Evolutionary conservation across 495 filamentous ascomycete genomes (phyloP), one percentile per base, ranked within the genome.

Genomic region (Aspergillus sclerotiicarbonarius): DNA sequence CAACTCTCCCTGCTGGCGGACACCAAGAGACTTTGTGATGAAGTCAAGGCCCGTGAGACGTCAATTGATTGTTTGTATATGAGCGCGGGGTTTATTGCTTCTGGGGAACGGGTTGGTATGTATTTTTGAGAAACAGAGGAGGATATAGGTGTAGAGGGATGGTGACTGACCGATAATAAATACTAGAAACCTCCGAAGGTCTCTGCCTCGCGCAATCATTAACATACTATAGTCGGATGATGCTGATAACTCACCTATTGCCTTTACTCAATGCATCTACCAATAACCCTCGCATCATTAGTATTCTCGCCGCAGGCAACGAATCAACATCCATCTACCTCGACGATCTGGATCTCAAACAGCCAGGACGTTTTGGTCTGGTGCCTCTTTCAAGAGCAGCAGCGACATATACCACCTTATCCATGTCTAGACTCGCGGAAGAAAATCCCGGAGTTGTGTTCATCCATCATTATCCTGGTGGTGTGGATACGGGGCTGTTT

Each of bases 1-100:
- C 65, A 76, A 55, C 48, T 76, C 53, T 62, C 71, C 20, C 71
- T 76, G 19, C 67, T 76, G 12, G 62, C 62, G 8, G 72, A 75
- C 18, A 58, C 53, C 1, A 69, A 61, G 55, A 59, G 69, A 18
- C 53, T 75, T 3, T 72, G 70, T 57, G 63, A 60, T 15, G 39
- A 59, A n/a, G 70, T 74, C 57, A 63, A 65, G 55, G 41, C 31
- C 20, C 59, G 45, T 16, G 73, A 77, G 56, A 56, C 62, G 2
- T 45, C 43, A 15, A 44, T 76, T 53, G 74, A 73, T 52, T 29
- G 71, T 12, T 56, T 77, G n/a, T 73, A 74, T 56, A 60, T 76
- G 16, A 69, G 68, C 8, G 60, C 71, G 18, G 74, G 74, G 2
- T 77, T 69, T 61, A 68, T 71, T 6, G 65, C 73, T 12, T 68